These are phyloP conservation scores for Trichoderma orchidacearum DNA, from an alignment of 495 filamentous ascomycete species.

Conservation along the genomic window DNA sequence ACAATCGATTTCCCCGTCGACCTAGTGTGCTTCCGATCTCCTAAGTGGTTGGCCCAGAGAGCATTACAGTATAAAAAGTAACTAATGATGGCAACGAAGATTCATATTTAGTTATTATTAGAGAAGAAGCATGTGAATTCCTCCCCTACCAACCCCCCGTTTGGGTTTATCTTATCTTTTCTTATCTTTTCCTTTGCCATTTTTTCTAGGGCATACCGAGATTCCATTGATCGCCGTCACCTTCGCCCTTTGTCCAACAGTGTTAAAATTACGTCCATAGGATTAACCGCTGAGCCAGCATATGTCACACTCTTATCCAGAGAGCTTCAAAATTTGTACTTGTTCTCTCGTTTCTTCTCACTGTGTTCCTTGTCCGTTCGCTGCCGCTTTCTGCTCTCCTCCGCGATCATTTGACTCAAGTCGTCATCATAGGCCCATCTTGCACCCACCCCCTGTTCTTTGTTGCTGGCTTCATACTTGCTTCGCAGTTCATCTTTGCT, in stretches of 20 bases:
- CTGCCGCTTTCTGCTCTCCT: conserved; percentile 77
- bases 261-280: too few relatives aligned
- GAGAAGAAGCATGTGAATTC: too few relatives aligned
- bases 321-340: conserved; percentile 15
- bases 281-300: too few relatives aligned
- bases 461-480: conserved; percentile 63
- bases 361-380: conserved; percentile 73
- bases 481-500: conserved; percentile 41
- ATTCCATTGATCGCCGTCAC: neutral
- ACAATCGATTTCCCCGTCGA: too few relatives aligned
- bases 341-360: conserved; percentile 21
- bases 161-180: too few relatives aligned
- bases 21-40: too few relatives aligned
- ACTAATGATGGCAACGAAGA: too few relatives aligned
- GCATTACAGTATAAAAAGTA: too few relatives aligned
- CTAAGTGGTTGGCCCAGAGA: too few relatives aligned
- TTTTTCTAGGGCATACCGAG: neutral
- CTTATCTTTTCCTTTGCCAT: too few relatives aligned
- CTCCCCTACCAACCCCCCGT: too few relatives aligned
- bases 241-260: neutral
- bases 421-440: conserved; percentile 85
- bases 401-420: conserved; percentile 91
- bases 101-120: too few relatives aligned
- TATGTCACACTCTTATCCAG: neutral
- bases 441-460: conserved; percentile 49